Evolutionary conservation across 1,139 yeast species (phyloP).

Genomic region (Yamadazyma buinensis): DNA sequence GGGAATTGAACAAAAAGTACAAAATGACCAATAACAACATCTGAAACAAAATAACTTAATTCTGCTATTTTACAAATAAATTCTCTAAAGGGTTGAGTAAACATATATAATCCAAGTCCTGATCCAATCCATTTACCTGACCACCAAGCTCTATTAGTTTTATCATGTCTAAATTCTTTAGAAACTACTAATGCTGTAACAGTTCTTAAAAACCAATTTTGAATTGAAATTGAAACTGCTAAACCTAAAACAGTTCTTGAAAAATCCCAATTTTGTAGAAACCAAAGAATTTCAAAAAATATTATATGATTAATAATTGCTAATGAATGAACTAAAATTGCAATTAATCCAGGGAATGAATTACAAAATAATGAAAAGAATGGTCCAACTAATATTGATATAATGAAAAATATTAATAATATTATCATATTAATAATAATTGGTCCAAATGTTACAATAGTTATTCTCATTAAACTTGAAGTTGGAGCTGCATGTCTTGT

Average conservation of each 20-base stretch:
- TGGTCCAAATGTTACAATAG: conserved; percentile 45
- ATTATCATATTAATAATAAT: conserved; percentile 39
- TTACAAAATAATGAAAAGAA: conserved; percentile 30
- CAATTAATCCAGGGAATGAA: conserved; percentile 41
- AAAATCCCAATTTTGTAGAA: conserved; percentile 51
- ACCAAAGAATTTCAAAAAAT: conserved; percentile 49
- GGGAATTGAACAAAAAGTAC: conserved; percentile 51
- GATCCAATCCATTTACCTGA: conserved; percentile 61
- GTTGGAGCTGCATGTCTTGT: conserved; percentile 23
- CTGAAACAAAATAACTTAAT: conserved; percentile 52
- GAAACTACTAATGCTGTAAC: conserved; percentile 38
- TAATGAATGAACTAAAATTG: conserved; percentile 40
- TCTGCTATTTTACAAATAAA: conserved; percentile 52
- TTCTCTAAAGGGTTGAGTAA: conserved; percentile 56
- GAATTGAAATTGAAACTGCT: conserved; percentile 37
- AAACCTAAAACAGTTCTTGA: conserved; percentile 48
- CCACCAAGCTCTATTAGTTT: conserved; percentile 62
- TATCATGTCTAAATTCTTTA: conserved; percentile 49
- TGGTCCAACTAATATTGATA: conserved; percentile 48
- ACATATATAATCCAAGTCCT: conserved; percentile 46
- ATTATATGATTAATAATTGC: conserved; percentile 40
- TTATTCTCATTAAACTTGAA: conserved; percentile 35
- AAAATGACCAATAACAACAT: conserved; percentile 49
- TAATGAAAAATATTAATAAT: conserved; percentile 32
- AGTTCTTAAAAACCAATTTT: conserved; percentile 40